Evolutionary conservation across 305 asterid genomes (phyloP), one percentile per base, ranked within the genome.

Genomic region (Lippia alba): DNA sequence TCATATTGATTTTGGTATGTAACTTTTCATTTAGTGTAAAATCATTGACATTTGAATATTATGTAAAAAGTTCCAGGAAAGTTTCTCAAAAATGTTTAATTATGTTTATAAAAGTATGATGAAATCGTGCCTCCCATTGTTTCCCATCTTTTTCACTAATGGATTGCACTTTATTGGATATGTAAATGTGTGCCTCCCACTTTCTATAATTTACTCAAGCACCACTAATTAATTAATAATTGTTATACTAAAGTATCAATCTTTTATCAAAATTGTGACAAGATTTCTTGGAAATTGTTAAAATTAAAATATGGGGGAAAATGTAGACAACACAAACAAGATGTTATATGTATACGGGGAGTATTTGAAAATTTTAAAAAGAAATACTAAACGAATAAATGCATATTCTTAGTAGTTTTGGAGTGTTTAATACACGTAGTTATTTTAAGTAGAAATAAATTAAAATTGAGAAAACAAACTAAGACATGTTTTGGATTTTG

Each of bases 61-160:
- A 36, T 36, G 41, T 4, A 36, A 36, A 36, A 5, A 36, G 41
- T 4, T 7, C 9, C 6, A 36, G 4, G 20, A 18, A 32, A 36
- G 6, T 54, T 24, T 36, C 41, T 36, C 6, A 36, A 8, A 40
- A 18, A 32, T 51, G 10, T 54, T 24, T 62, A 8, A 16, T 44
- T 30, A 63, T 3, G 39, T 11, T 11, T 45, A 4, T 2, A 32
- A 34, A 33, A 58, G 3, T 12, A 33, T 58, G 41, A 56, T 51
- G 15, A 4, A n/a, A 46, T 75, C 69, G 66, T 76, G 76, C 24
- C 12, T 30, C 69, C 61, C 69, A 51, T 53, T 17, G n/a, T 41
- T 48, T 16, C 5, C 32, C 54, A 6, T 34, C 24, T 10, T 46
- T 41, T 20, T 61, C 18, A 16, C 36, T 34, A 54, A 55, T 30